Conservation (phyloP, 2,329 filamentous ascomycete genomes). For the Beauveria pseudobassiana region DNA sequence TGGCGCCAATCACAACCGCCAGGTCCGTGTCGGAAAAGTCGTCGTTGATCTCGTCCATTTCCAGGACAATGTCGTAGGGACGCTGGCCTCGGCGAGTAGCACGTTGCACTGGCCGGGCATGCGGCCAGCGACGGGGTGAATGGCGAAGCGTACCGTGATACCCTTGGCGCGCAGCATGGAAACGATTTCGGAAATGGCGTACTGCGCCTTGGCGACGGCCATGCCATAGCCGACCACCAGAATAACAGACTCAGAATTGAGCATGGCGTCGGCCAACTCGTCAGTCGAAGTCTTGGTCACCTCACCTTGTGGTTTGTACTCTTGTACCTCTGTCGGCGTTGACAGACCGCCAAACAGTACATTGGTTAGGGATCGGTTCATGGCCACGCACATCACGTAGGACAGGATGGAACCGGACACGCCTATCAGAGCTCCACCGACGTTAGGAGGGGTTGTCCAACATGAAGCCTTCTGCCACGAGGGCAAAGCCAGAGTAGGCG, state of each 20-base stretch:
- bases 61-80: constrained; percentile 85
- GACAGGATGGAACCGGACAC: constrained; percentile 84
- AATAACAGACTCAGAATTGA: constrained; percentile 75
- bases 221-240: constrained; percentile 90
- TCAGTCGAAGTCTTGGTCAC: constrained; percentile 74
- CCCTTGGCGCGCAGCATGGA: constrained; percentile 64
- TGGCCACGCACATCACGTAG: constrained; percentile 80
- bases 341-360: constrained; percentile 69
- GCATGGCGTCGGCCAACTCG: constrained; percentile 68
- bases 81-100: constrained; percentile 76
- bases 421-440: constrained; percentile 79
- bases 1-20: constrained; percentile 82
- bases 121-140: constrained; percentile 81
- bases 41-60: constrained; percentile 96
- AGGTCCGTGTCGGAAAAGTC: constrained; percentile 82
- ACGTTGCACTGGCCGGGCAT: constrained; percentile 96
- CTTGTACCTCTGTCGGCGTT: constrained; percentile 45
- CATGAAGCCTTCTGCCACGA: constrained; percentile 90
- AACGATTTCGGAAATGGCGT: constrained; percentile 79
- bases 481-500: constrained; percentile 82
- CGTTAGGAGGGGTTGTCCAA: constrained; percentile 75
- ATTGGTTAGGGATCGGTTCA: constrained; percentile 86
- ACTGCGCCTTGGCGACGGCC: constrained; percentile 90
- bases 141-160: constrained; percentile 78
- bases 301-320: constrained; percentile 72